Evolutionary conservation across 192 early-diverging fungal species (phyloP).

Genomic region (Backusella westeae): DNA sequence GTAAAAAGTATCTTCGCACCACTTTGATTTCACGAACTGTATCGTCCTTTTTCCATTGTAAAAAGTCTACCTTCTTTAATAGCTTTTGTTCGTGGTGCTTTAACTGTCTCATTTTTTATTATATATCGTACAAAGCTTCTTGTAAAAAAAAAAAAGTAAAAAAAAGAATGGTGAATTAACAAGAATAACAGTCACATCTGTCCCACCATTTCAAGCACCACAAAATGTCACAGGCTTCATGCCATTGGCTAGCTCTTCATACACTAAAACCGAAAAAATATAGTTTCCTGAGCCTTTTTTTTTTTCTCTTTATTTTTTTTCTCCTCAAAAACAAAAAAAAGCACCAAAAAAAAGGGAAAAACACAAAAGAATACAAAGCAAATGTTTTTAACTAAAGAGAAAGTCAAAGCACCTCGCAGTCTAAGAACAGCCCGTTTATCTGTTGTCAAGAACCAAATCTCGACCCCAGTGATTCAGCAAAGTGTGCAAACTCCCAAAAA

Average conservation of each 20-base stretch:
- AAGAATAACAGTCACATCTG: not conserved
- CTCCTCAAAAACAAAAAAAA: not conserved
- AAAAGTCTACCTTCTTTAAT: slow-evolving; percentile 92
- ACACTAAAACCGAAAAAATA: not conserved
- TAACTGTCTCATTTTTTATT: slow-evolving; percentile 61
- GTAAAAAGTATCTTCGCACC: slow-evolving; percentile 86
- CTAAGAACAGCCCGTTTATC: slow-evolving; percentile 21
- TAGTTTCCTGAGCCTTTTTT: not conserved
- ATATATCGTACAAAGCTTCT: not conserved
- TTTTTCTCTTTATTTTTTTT: not conserved
- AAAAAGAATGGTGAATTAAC: not conserved
- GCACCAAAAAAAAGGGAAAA: too few species aligned
- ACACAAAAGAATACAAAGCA: not conserved
- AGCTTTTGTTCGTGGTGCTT: slow-evolving; percentile 96
- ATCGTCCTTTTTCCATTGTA: slow-evolving; percentile 88
- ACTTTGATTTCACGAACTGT: slow-evolving; percentile 82
- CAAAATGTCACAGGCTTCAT: not conserved
- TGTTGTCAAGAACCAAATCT: slow-evolving; percentile 33
- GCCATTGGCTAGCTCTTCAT: not conserved
- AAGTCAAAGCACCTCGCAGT: slow-evolving; percentile 25
- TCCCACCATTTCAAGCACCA: not conserved
- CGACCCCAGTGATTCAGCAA: slow-evolving; percentile 29
- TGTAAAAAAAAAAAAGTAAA: not conserved
- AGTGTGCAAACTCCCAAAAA: slow-evolving; percentile 54
- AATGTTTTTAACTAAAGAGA: slow-evolving; percentile 23